Conservation (phyloP, 2,329 filamentous ascomycete species). For the Phyllosticta citribraziliensis region DNA sequence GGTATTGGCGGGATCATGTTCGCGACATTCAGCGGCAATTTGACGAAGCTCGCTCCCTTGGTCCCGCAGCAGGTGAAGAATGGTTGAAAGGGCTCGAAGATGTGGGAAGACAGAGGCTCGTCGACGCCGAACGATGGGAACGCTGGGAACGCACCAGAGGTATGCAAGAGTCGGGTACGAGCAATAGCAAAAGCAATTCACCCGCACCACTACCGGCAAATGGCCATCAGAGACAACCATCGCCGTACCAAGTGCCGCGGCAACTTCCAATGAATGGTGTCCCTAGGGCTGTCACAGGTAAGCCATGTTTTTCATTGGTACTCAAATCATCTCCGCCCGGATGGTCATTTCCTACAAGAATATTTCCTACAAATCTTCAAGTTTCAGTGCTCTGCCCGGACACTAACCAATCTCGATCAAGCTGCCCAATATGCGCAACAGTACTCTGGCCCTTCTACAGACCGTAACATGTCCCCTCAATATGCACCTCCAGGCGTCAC, state of each 20-base stretch:
- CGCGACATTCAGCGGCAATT: conserved; percentile 54
- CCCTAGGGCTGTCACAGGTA: conserved; percentile 3
- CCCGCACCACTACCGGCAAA: background rate
- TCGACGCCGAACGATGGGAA: conserved; percentile 61
- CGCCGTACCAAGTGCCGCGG: background rate
- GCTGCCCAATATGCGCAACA: conserved; percentile 19
- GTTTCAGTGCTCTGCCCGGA: background rate
- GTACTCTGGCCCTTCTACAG: conserved; percentile 24
- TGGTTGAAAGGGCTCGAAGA: conserved; percentile 67
- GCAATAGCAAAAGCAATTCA: background rate
- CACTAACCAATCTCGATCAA: conserved; percentile 6
- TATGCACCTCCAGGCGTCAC: conserved; percentile 16
- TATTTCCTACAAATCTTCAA: background rate
- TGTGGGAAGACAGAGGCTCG: conserved; percentile 50
- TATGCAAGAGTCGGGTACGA: background rate
- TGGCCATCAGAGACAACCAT: background rate
- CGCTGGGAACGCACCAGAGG: conserved; percentile 51
- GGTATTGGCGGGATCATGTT: conserved; percentile 55
- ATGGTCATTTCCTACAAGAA: background rate
- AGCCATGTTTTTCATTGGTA: background rate
- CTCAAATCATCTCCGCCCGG: background rate
- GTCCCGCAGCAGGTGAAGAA: conserved; percentile 60
- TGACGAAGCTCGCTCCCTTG: conserved; percentile 53
- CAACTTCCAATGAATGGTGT: conserved; percentile 10
- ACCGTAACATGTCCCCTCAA: conserved; percentile 24